These are phyloP conservation scores for Ustulina deusta DNA, from an alignment of 2,329 filamentous ascomycete genomes.

Conservation along the genomic window DNA sequence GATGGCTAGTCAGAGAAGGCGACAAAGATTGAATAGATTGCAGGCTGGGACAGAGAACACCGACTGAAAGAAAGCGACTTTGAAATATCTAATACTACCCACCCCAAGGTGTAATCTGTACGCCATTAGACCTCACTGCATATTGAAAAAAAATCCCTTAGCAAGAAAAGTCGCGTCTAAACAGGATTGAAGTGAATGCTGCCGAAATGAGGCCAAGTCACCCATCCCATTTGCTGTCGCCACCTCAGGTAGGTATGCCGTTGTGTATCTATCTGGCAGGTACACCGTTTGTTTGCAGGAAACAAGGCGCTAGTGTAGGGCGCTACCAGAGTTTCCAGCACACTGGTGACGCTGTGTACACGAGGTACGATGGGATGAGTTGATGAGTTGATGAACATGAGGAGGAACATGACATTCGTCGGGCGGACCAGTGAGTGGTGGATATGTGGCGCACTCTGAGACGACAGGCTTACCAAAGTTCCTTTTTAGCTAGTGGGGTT, in stretches of 20 bases:
- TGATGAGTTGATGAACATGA: not conserved
- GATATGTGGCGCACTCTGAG: constrained; percentile 33
- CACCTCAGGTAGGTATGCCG: not conserved
- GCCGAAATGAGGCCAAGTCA: not conserved
- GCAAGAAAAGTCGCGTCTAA: not conserved
- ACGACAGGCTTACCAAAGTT: constrained; percentile 13
- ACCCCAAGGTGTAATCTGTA: not conserved
- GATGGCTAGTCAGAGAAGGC: not conserved
- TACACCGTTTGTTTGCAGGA: not conserved
- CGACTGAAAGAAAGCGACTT: not conserved
- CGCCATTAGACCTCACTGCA: constrained; percentile 1
- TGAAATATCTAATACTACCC: not conserved
- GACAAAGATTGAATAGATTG: not conserved
- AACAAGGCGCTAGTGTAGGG: constrained; percentile 1
- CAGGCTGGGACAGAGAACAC: not conserved
- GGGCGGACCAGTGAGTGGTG: constrained; percentile 11
- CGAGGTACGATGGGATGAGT: not conserved
- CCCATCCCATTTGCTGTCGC: not conserved
- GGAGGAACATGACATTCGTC: not conserved
- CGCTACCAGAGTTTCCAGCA: constrained; percentile 1
- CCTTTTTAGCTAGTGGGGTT: constrained; percentile 1
- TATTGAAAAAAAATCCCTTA: not conserved
- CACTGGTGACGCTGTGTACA: not conserved
- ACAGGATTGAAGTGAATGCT: not conserved
- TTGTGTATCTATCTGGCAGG: not conserved